These are phyloP conservation scores for Liquidambar formosana DNA, from an alignment of 164 flowering plant species.

Conservation along the genomic window DNA sequence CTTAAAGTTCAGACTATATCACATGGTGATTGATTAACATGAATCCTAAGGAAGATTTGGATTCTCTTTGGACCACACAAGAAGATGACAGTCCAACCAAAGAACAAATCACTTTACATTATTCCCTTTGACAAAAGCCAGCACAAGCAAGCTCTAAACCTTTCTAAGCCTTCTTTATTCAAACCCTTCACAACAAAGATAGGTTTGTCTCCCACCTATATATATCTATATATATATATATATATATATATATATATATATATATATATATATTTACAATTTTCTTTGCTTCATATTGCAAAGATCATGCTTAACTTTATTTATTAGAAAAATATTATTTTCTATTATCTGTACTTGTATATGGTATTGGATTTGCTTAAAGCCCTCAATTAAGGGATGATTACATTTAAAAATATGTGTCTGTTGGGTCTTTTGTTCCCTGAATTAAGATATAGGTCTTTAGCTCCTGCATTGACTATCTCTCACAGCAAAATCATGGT, in stretches of 20 bases:
- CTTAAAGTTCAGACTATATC: constrained; percentile 12
- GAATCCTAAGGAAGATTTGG: constrained; percentile 24
- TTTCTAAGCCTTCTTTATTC: not conserved
- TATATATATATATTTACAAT: no score
- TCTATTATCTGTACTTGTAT: no score
- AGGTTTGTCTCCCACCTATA: constrained; percentile 22
- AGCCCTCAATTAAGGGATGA: constrained; percentile 5
- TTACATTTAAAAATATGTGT: no score
- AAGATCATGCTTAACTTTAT: no score
- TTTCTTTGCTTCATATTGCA: no score
- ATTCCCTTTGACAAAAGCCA: constrained; percentile 20
- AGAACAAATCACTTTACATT: constrained; percentile 7
- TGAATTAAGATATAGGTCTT: no score
- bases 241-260: no score
- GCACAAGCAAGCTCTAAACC: constrained; percentile 16
- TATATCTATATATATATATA: no score
- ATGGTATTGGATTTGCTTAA: not conserved
- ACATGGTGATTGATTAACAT: constrained; percentile 22
- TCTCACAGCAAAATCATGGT: not conserved
- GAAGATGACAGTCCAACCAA: constrained; percentile 24
- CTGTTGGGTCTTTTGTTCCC: no score
- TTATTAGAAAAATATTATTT: no score
- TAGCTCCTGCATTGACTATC: not conserved
- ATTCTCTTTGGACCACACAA: constrained; percentile 26
- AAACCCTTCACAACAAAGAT: constrained; percentile 23